phyloP scores from a whole-genome alignment of 164 flowering plant genomes.

The Kingdonia uniflora region DNA sequence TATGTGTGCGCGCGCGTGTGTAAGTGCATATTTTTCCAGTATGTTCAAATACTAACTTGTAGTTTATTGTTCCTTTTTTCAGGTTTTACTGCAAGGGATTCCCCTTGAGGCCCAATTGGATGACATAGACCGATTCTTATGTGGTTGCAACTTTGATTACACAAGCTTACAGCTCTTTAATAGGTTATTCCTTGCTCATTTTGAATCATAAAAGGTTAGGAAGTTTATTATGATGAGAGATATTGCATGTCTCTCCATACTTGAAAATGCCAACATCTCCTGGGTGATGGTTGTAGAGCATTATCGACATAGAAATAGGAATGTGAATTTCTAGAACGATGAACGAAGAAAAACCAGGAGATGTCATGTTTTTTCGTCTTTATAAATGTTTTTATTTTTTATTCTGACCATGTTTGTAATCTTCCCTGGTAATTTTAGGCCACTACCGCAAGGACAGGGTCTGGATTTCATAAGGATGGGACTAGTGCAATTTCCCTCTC shows the following conservation, averaged over 20 bases:
- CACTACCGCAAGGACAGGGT: constrained; percentile 16
- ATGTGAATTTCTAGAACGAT: too few relatives aligned
- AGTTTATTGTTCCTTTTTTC: constrained; percentile 1
- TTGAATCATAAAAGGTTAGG: neutral
- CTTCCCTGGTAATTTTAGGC: constrained; percentile 13
- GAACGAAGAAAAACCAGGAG: too few relatives aligned
- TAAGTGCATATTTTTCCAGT: too few relatives aligned
- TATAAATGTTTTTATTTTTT: neutral
- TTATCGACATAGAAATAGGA: too few relatives aligned
- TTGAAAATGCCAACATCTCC: too few relatives aligned
- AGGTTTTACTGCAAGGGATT: constrained; percentile 59
- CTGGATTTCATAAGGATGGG: constrained; percentile 31
- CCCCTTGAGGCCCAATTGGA: constrained; percentile 42
- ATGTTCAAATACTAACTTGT: too few relatives aligned
- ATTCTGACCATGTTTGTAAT: neutral
- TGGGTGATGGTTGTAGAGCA: too few relatives aligned
- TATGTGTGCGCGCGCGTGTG: too few relatives aligned
- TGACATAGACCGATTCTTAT: constrained; percentile 63
- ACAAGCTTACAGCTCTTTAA: constrained; percentile 22
- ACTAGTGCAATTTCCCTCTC: constrained; percentile 48
- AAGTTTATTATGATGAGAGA: neutral
- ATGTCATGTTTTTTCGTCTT: neutral
- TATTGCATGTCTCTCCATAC: neutral
- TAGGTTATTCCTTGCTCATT: constrained; percentile 27
- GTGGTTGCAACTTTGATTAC: constrained; percentile 44